Base-by-base conservation (phyloP, 441 rosid species). In the Breynia disticha region DNA sequence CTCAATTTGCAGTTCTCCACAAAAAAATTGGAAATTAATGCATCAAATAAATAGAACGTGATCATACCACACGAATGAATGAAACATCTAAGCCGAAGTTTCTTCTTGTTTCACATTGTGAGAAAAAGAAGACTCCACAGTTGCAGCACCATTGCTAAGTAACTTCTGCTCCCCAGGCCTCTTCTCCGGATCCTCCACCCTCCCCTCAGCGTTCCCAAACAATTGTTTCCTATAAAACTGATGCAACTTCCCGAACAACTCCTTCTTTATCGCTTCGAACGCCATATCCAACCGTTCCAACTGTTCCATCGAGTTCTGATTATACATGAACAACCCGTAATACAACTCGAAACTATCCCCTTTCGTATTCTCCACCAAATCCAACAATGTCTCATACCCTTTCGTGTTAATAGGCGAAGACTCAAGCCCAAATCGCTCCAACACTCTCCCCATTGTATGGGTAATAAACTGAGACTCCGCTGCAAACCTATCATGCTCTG, bases 401-500 rank as follows among this genome's bases (percentile, higher is more conserved):
- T 67, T 83, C 0, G 81, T 79, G 63, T 76, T 67, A 11, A 79
- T 55, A 0, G 80, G 91, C 13, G 82, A 75, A n/a, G 83, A 57
- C 44, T 68, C 77, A 70, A 79, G 62, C 11, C 48, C 54, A 43
- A 83, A 57, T 72, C 74, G 79, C 73, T 81, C 87, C 45, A 81
- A 55, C 57, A 77, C 64, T 69, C 83, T 72, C 54, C 91, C 87
- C 46, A 72, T 67, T 1, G 91, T 83, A 52, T 81, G 85, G n/a
- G 91, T 79, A 49, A 81, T 76, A 58, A 83, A 83, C 68, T 83
- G 85, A 7, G 91, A 83, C 44, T 85, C 87, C 22, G 85, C 90
- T 5, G 85, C 87, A 56, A 79, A 65, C 71, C 71, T 16, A 57
- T 80, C 90, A 61, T 83, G 90, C 61, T 80, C 83, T 37, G 79